Evolutionary conservation across 2,329 filamentous ascomycete genomes (phyloP), one percentile per base, ranked within the genome.

Genomic region (Calonectria crousiana): DNA sequence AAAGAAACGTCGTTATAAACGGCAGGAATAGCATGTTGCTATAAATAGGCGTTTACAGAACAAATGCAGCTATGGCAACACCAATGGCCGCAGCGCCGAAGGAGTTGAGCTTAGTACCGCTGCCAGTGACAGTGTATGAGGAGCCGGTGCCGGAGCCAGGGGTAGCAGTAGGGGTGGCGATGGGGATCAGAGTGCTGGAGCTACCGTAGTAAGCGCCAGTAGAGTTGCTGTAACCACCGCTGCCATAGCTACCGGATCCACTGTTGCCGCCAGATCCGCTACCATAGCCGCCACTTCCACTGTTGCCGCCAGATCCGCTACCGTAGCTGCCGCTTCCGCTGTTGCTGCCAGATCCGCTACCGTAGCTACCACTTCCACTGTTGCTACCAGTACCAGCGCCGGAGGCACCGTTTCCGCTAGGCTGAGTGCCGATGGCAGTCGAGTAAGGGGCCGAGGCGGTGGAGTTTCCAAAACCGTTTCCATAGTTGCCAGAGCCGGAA

Each of bases 61-160:
- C 77, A 65, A 79, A 79, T 64, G 76, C 79, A 32, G 82, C 84
- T 47, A 84, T 70, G 38, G 82, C 66, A 23, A 84, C 41, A 10
- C 83, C 84, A 5, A 82, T 76, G 5, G 77, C 82, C 13, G 79
- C 83, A 23, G 83, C 84, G 8, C 78, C 82, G 26, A 84, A 69
- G 0, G 82, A 82, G 78, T 82, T 82, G 62, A 84, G 76, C 69
- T 77, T 66, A 68, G 75, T 73, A n/a, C 74, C 74, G 41, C 47
- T 76, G 30, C 69, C 75, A 30, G 78, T 76, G 34, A 71, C 68
- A 44, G 74, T 56, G 18, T 34, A 70, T 16, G 74, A 71, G 16
- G 74, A 51, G 18, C 38, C 16, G 14, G 38, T 11, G 8, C 18
- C 41, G 41, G 20, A 23, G n/a, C n/a, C 18, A 38, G 36, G 38